phyloP scores from a whole-genome alignment of 345 rosid species.

The Brassica incana region DNA sequence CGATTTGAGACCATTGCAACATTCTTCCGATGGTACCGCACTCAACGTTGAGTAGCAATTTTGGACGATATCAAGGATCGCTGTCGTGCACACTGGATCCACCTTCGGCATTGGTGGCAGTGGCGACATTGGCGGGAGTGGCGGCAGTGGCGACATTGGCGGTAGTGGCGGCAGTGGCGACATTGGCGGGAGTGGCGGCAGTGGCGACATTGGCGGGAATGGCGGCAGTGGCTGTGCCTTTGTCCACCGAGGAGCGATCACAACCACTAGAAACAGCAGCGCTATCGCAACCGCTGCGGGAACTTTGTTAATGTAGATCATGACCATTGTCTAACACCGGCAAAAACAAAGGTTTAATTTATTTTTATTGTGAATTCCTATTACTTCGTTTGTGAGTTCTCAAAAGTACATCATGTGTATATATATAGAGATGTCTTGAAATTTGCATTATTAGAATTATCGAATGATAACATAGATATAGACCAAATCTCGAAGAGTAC shows the following conservation, averaged over 20 bases:
- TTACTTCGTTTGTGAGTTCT: conserved; percentile 5
- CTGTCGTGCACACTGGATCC: not conserved
- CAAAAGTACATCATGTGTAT: not conserved
- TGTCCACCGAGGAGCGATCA: conserved; percentile 3
- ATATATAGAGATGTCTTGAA: not conserved
- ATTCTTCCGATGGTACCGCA: conserved; percentile 5
- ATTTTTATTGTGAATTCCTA: not conserved
- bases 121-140: not conserved
- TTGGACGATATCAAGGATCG: not conserved
- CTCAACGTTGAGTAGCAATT: not conserved
- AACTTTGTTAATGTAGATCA: conserved; percentile 24
- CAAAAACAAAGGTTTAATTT: not conserved
- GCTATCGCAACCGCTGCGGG: not conserved
- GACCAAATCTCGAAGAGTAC: not conserved
- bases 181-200: not conserved
- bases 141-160: not conserved
- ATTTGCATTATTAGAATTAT: not conserved
- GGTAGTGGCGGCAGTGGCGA: not conserved
- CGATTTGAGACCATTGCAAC: conserved; percentile 25
- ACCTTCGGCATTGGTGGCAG: conserved; percentile 13
- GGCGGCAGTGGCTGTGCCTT: conserved; percentile 15
- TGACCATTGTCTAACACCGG: not conserved
- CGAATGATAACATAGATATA: not conserved
- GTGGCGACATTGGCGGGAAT: not conserved
- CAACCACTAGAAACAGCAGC: conserved; percentile 22